phyloP scores from a whole-genome alignment of 176 grass and related monocot species.

The Thinopyrum elongatum region DNA sequence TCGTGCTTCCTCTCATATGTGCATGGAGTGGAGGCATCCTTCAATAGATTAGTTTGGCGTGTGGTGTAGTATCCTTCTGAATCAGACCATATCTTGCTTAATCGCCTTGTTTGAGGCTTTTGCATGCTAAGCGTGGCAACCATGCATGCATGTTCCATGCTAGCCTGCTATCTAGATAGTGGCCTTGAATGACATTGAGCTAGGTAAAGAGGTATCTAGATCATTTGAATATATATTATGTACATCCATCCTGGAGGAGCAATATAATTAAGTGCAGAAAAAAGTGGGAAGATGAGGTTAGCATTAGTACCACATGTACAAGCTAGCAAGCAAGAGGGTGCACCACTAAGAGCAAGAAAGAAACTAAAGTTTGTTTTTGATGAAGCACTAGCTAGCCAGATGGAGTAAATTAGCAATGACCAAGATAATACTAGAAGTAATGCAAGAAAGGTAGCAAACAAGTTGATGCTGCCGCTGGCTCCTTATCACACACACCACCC shows the following conservation, averaged over 20 bases:
- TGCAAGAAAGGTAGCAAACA: constrained; percentile 11
- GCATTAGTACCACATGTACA: not conserved
- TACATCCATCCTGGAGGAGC: not conserved
- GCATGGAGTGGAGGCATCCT: not conserved
- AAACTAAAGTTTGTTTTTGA: not conserved
- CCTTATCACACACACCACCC: constrained; percentile 15
- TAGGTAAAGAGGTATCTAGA: not conserved
- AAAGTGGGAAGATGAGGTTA: constrained; percentile 13
- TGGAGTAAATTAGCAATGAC: constrained; percentile 33
- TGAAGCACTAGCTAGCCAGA: constrained; percentile 32
- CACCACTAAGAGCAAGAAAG: not conserved
- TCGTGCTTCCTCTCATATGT: not conserved
- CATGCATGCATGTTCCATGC: not conserved
- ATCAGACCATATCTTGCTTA: not conserved
- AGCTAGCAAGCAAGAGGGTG: not conserved
- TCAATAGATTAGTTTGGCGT: not conserved
- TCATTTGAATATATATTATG: not conserved
- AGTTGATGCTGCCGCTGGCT: constrained; percentile 6
- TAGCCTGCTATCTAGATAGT: not conserved
- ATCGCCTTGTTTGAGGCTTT: not conserved
- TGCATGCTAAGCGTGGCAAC: not conserved
- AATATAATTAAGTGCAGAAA: not conserved
- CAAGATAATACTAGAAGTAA: constrained; percentile 44
- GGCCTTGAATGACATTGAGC: not conserved
- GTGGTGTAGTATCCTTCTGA: not conserved